These are phyloP conservation scores for Cercophora samala DNA, from an alignment of 495 filamentous ascomycete species.

Conservation along the genomic window DNA sequence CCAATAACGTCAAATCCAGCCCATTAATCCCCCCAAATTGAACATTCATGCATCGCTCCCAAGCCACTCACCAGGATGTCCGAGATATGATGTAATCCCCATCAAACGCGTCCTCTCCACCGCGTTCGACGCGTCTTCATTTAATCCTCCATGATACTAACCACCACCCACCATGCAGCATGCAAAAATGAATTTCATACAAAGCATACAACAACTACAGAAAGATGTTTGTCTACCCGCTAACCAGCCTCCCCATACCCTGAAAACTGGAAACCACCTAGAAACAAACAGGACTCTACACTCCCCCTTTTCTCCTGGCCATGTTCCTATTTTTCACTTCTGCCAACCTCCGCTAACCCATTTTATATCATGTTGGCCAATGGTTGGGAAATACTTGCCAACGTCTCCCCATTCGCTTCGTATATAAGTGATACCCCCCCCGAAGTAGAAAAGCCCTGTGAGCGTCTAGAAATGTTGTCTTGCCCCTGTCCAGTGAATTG, in stretches of 20 bases:
- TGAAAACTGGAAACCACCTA: background rate
- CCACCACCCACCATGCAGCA: background rate
- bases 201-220: background rate
- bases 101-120: background rate
- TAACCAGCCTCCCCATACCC: background rate
- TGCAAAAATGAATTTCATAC: background rate
- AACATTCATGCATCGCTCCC: background rate
- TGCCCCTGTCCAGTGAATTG: background rate
- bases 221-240: background rate
- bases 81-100: background rate
- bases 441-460: background rate
- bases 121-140: background rate
- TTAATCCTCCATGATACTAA: background rate
- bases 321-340: background rate
- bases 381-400: background rate
- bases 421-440: background rate
- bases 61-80: background rate
- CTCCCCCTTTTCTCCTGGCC: background rate
- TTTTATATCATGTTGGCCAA: background rate
- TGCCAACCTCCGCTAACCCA: background rate
- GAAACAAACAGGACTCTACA: background rate
- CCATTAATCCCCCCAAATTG: background rate
- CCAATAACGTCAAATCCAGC: background rate
- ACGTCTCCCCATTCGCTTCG: background rate
- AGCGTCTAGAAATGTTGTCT: background rate